Base-by-base conservation (phyloP, 805 yeast genomes). In the Deakozyma indianensis region DNA sequence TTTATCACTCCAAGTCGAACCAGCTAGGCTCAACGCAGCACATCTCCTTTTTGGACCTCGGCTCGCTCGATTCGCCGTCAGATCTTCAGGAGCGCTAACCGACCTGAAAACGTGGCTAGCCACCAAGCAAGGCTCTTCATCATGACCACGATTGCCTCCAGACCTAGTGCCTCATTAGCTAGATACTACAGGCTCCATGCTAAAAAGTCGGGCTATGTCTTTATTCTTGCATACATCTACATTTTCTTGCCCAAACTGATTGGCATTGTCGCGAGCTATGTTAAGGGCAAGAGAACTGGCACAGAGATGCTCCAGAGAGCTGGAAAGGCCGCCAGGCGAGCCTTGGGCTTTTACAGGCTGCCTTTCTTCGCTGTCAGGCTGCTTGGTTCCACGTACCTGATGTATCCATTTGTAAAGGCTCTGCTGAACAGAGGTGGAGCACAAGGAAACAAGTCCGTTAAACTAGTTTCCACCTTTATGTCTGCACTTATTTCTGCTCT, bases 311-410 rank as follows among this genome's bases (percentile, higher is more conserved):
- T 51, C 28, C 21, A 5, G 4, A 47, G 45, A 21, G 22, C 51
- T 2, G 16, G 41, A 16, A 43, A 27, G 41, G 47, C 51, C 3
- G 29, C 47, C 18, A n/a, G 25, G 3, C 27, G 43, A 5, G 52
- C 46, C 9, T 43, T 52, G 3, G 40, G 18, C 2, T 47, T 50
- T 16, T 45, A 44, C 25, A 38, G 52, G 20, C 51, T 52, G 35
- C 55, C 55, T 3, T 47, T 48, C 9, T 52, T 52, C 42, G 44
- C 50, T 4, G 50, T 46, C 23, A 47, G 47, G 42, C 45, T 51
- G 35, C 38, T 51, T 23, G 51, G 44, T 4, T 11, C 45, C 14
- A 40, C 41, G 4, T 45, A 48, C 25, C 22, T 51, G 22, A 16
- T 47, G 5, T 40, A 50, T 24, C 35, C 43, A 22, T 22, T 47